A percentile compares a stretch with the other conserved stretches of the same genome.
Evolutionary conservation across 441 rosid genomes (phyloP).

Genomic region (Sinapis alba): DNA sequence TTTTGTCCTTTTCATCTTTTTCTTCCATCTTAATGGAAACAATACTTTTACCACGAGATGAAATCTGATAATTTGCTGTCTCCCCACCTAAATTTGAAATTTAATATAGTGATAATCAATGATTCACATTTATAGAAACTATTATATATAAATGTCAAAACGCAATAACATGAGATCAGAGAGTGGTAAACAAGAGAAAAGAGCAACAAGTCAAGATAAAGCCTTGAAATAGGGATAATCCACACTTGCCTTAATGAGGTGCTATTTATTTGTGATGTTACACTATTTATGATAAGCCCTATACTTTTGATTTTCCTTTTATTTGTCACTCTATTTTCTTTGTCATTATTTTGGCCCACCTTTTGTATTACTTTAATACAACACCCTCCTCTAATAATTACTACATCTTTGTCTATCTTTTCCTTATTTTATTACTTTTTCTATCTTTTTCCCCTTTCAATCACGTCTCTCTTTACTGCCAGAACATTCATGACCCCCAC

Average conservation of each 20-base stretch:
- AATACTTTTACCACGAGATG: neutral
- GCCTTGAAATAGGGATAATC: conserved; percentile 33
- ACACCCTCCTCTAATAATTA: conserved; percentile 27
- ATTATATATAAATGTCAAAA: conserved; percentile 13
- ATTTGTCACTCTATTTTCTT: neutral
- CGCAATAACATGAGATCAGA: conserved; percentile 29
- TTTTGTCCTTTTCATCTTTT: neutral
- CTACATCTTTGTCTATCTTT: conserved; percentile 22
- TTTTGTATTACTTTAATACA: conserved; percentile 14
- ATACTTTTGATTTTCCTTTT: conserved; percentile 5
- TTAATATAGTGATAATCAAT: conserved; percentile 5
- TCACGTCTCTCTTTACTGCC: conserved; percentile 38
- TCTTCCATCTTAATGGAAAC: conserved; percentile 13
- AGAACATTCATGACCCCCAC: conserved; percentile 42
- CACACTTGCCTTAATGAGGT: conserved; percentile 21
- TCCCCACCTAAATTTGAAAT: conserved; percentile 12
- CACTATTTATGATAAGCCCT: conserved; percentile 26
- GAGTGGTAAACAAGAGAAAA: conserved; percentile 18
- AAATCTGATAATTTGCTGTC: conserved; percentile 2
- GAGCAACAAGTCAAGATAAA: neutral
- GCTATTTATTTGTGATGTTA: conserved; percentile 9
- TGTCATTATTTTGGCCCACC: neutral
- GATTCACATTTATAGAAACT: conserved; percentile 9
- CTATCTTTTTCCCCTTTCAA: conserved; percentile 19
- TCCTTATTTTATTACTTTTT: conserved; percentile 12